These are phyloP conservation scores for Neohortaea acidophila DNA, from an alignment of 495 filamentous ascomycete species.

Conservation along the genomic window DNA sequence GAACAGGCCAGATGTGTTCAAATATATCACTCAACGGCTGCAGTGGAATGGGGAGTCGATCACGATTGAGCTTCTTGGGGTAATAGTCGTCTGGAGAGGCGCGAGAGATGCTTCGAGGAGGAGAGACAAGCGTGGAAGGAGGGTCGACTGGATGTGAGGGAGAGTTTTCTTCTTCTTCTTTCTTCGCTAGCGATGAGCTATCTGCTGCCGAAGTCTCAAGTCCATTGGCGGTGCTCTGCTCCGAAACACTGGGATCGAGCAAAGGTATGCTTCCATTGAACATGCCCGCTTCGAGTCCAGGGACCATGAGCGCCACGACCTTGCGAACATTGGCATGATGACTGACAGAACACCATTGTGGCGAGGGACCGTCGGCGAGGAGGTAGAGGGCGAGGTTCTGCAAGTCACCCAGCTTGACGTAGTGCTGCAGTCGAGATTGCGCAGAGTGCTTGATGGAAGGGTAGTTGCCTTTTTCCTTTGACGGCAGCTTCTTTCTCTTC, in stretches of 20 bases:
- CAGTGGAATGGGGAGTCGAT: slow-evolving; percentile 46
- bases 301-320: slow-evolving; percentile 85
- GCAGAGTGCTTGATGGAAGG: slow-evolving; percentile 14
- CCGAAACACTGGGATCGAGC: neutral
- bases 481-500: slow-evolving; percentile 16
- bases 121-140: neutral
- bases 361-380: slow-evolving; percentile 65
- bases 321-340: slow-evolving; percentile 64
- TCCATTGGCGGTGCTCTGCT: neutral
- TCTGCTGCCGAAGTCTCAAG: neutral
- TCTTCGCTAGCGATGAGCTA: slow-evolving; percentile 4
- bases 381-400: slow-evolving; percentile 77
- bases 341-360: slow-evolving; percentile 73
- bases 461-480: slow-evolving; percentile 15
- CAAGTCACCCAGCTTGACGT: slow-evolving; percentile 62
- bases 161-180: neutral
- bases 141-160: slow-evolving; percentile 1
- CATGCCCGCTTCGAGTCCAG: slow-evolving; percentile 78
- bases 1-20: slow-evolving; percentile 73
- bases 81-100: slow-evolving; percentile 46
- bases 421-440: slow-evolving; percentile 45
- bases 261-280: slow-evolving; percentile 50
- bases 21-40: slow-evolving; percentile 70
- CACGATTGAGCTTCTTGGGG: slow-evolving; percentile 46
- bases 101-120: slow-evolving; percentile 2